Conservation (phyloP, 2,329 filamentous ascomycete genomes). For the Dryadomyces quercus-mongolicae region DNA sequence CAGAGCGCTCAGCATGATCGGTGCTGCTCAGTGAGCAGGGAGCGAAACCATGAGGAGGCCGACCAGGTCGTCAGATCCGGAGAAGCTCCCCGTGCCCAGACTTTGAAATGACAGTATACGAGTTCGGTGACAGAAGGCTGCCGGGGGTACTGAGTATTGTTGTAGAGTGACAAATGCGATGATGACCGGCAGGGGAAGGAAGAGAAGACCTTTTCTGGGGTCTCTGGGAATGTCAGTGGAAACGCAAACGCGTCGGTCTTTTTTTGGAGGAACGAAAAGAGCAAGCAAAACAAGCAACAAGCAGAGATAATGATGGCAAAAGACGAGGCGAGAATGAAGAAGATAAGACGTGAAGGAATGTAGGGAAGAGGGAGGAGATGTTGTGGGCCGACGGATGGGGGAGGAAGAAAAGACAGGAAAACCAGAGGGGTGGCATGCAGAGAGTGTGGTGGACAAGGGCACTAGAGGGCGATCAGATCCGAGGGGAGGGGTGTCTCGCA, state of each 20-base stretch:
- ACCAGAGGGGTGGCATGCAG: background rate
- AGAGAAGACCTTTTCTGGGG: too few relatives aligned
- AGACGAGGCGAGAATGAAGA: background rate
- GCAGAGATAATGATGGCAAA: background rate
- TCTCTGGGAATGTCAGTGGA: background rate
- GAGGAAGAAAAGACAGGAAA: background rate
- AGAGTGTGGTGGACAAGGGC: background rate
- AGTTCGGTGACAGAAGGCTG: background rate
- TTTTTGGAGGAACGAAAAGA: background rate
- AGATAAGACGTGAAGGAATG: background rate
- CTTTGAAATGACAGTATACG: background rate
- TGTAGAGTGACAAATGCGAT: background rate
- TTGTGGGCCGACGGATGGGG: background rate
- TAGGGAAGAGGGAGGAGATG: background rate
- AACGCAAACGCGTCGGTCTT: background rate
- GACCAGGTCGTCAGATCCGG: background rate
- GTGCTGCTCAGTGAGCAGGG: conserved; percentile 21
- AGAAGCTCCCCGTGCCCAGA: background rate
- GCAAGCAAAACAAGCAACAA: background rate
- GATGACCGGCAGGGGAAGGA: too few relatives aligned
- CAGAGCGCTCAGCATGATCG: conserved; percentile 34
- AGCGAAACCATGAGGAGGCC: conserved; percentile 10
- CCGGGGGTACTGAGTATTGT: background rate
- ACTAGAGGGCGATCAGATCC: conserved; percentile 4
- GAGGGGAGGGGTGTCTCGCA: background rate